Conservation (phyloP, 2,329 filamentous ascomycete genomes). For the Epichloe hybrida region DNA sequence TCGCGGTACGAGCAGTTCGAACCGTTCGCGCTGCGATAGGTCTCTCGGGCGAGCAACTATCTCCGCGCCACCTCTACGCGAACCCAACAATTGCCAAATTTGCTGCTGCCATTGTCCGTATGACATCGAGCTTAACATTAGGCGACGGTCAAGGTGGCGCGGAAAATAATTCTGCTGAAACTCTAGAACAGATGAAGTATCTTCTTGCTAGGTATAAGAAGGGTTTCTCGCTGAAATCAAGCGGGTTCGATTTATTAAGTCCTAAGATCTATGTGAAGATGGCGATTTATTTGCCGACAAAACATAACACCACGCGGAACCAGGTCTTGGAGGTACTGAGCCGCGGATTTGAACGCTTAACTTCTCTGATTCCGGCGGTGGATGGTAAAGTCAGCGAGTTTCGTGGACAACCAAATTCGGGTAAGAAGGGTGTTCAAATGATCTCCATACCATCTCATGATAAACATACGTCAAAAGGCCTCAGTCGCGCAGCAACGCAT, state of each 20-base stretch:
- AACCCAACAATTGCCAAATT: constrained; percentile 17
- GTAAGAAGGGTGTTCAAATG: not conserved
- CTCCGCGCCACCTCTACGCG: constrained; percentile 21
- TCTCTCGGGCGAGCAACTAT: constrained; percentile 14
- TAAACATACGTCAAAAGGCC: not conserved
- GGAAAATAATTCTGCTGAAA: constrained; percentile 15
- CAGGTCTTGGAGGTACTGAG: not conserved
- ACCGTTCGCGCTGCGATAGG: constrained; percentile 16
- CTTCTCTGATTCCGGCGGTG: not conserved
- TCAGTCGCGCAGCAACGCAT: not conserved
- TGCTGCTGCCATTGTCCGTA: constrained; percentile 10
- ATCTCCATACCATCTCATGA: not conserved
- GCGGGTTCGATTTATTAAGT: not conserved
- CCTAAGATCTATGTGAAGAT: not conserved
- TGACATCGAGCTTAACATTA: constrained; percentile 1
- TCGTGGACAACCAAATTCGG: not conserved
- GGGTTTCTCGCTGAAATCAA: not conserved
- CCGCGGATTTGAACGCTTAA: not conserved
- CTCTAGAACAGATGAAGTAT: not conserved
- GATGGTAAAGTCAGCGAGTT: not conserved
- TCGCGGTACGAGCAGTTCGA: constrained; percentile 17
- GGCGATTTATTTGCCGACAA: not conserved
- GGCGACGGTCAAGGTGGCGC: constrained; percentile 16
- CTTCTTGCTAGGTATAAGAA: not conserved
- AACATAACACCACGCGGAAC: not conserved